Conservation (phyloP, 2,329 filamentous ascomycete genomes). For the Monosporascus ibericus region DNA sequence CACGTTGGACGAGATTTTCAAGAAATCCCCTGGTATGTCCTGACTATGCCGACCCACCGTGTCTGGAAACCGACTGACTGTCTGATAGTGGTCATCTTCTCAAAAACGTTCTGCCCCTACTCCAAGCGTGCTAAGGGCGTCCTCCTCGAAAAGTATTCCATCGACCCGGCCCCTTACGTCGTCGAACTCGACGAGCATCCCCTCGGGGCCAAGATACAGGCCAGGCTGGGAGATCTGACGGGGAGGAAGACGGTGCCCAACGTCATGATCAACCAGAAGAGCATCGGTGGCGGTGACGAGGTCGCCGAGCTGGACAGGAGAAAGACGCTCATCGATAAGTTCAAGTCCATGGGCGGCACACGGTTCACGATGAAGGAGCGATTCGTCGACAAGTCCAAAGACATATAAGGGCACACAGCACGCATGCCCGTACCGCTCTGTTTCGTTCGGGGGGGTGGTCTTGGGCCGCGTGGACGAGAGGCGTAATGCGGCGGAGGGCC, state of each 20-base stretch:
- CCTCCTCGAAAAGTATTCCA: constrained; percentile 76
- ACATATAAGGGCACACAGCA: constrained; percentile 4
- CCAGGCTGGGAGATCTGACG: constrained; percentile 64
- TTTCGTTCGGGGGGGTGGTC: background rate
- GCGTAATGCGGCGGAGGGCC: constrained; percentile 8
- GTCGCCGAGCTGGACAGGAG: constrained; percentile 64
- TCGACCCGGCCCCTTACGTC: constrained; percentile 75
- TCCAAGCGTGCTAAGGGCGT: constrained; percentile 81
- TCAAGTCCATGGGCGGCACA: constrained; percentile 69
- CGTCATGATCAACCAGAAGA: constrained; percentile 78
- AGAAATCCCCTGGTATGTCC: constrained; percentile 71
- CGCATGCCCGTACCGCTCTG: background rate
- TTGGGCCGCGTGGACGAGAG: constrained; percentile 6
- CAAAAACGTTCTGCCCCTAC: constrained; percentile 85
- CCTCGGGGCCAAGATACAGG: constrained; percentile 68
- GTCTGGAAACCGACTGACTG: background rate
- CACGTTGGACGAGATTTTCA: constrained; percentile 73
- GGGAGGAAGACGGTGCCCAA: constrained; percentile 87
- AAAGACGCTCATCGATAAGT: constrained; percentile 62
- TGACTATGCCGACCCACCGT: background rate
- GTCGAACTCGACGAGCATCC: constrained; percentile 85
- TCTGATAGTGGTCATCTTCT: constrained; percentile 80
- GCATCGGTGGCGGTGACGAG: constrained; percentile 87
- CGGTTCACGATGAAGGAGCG: constrained; percentile 48
- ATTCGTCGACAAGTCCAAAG: constrained; percentile 21